Evolutionary conservation across 2,329 filamentous ascomycete species (phyloP), one percentile per base, ranked within the genome.

Genomic region (Epichloe amarillans): DNA sequence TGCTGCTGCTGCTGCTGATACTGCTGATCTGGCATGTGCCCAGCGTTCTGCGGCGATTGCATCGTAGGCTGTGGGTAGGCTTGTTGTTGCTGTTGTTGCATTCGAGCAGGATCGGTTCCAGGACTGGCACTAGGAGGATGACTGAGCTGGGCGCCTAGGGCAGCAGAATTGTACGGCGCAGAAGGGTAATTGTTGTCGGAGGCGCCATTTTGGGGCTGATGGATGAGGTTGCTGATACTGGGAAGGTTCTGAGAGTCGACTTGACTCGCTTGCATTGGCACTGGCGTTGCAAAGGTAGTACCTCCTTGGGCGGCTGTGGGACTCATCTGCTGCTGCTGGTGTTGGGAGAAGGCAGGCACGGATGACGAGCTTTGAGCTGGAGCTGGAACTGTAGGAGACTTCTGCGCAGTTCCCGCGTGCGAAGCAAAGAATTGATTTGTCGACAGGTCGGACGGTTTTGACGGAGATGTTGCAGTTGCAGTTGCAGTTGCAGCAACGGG

Each of bases 151-250:
- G 60, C 56, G 35, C 57, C 58, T 58, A 64, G 53, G 53, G 59
- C 54, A 50, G 61, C 52, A 54, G 61, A 52, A 40, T 50, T 47
- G 51, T 60, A 65, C 45, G 61, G 56, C 23, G 59, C 54, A 40
- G 60, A 54, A 38, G 56, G 47, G 52, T 57, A 46, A 52, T 57
- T 58, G 50, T 53, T 55, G 61, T 59, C 68, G 61, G 66, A 54
- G 55, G 65, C 67, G 60, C 75, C 73, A 63, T 75, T 61, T 55
- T 65, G 63, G 54, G 53, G 62, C 49, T 61, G 58, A 62, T 93
- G 83, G 70, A 93, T 89, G 59, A 94, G 76, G 68, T 91, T 90
- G 62, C 83, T 84, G 72, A 93, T 93, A 62, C 80, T 87, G 53
- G 87, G 83, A 55, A 85, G 76, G 69, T 87, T 88, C 67, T 87